Percentiles rank a stretch among this genome's conserved stretches.
These are phyloP conservation scores for Jimgerdemannia flammicorona DNA, from an alignment of 192 early-diverging fungal genomes.

Conservation along the genomic window DNA sequence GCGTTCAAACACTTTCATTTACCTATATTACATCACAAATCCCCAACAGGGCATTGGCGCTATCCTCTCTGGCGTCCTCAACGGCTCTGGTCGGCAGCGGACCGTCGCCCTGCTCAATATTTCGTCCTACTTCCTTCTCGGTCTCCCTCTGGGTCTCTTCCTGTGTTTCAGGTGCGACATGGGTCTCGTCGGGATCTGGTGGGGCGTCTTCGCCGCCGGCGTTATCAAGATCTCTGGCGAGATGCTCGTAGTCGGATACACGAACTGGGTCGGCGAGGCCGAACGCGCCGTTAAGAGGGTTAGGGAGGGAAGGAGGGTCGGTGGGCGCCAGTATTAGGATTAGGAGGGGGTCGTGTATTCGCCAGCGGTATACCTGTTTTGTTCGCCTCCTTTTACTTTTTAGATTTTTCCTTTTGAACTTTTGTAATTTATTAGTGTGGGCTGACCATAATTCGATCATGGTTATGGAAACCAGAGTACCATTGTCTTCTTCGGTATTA, in stretches of 20 bases:
- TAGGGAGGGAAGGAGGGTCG: not conserved
- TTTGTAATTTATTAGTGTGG: too few species aligned
- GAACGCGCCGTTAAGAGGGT: not conserved
- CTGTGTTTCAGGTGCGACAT: slow-evolving; percentile 9
- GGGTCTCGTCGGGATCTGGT: slow-evolving; percentile 25
- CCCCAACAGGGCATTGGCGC: slow-evolving; percentile 14
- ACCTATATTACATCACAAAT: not conserved
- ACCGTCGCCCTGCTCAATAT: slow-evolving; percentile 22
- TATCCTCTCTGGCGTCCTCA: slow-evolving; percentile 19
- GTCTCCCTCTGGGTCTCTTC: slow-evolving; percentile 22
- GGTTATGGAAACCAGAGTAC: too few species aligned
- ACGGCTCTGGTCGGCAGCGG: slow-evolving; percentile 18
- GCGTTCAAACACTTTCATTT: not conserved
- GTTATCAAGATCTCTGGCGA: slow-evolving; percentile 14
- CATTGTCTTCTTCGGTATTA: too few species aligned
- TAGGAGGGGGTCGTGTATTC: too few species aligned
- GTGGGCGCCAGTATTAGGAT: too few species aligned
- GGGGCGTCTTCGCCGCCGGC: slow-evolving; percentile 17
- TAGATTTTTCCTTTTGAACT: too few species aligned
- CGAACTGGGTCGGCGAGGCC: not conserved
- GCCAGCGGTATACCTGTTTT: too few species aligned
- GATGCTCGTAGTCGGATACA: slow-evolving; percentile 3
- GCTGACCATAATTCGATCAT: too few species aligned
- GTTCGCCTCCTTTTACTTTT: too few species aligned
- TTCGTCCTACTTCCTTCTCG: slow-evolving; percentile 16